phyloP scores from a whole-genome alignment of 768 basidiomycete species.

The Naganishia antarctica region DNA sequence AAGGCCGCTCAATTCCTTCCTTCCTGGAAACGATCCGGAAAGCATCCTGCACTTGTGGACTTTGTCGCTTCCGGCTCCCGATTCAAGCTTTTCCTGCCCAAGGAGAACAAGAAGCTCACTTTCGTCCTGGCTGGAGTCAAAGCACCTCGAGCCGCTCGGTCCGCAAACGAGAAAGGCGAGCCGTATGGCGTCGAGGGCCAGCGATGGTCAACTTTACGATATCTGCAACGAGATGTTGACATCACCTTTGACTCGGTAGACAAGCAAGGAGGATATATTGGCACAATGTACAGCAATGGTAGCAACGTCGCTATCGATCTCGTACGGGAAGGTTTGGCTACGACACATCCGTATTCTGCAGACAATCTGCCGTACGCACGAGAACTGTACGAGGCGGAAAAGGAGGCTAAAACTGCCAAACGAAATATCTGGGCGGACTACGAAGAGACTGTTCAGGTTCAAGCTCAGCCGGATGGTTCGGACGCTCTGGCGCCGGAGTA shows the following conservation, averaged over 20 bases:
- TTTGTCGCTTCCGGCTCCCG: conserved; percentile 90
- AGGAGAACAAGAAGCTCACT: conserved; percentile 88
- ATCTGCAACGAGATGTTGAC: conserved; percentile 93
- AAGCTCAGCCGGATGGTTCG: conserved; percentile 48
- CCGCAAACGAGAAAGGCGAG: conserved; percentile 74
- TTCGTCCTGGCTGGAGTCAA: conserved; percentile 88
- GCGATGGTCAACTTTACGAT: conserved; percentile 70
- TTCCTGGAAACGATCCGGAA: conserved; percentile 82
- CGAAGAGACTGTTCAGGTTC: conserved; percentile 60
- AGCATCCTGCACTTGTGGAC: conserved; percentile 75
- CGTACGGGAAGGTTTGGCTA: conserved; percentile 78
- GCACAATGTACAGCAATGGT: conserved; percentile 73
- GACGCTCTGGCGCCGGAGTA: conserved; percentile 69
- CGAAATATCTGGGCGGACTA: conserved; percentile 82
- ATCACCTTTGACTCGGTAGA: conserved; percentile 84
- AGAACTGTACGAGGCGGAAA: conserved; percentile 80
- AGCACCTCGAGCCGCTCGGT: conserved; percentile 77
- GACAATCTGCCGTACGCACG: conserved; percentile 73
- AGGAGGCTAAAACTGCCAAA: conserved; percentile 72
- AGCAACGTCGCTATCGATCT: conserved; percentile 83
- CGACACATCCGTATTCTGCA: conserved; percentile 81
- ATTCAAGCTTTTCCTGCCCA: conserved; percentile 88
- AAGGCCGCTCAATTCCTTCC: conserved; percentile 84
- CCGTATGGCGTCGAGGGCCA: conserved; percentile 78
- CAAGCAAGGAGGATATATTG: conserved; percentile 94